These are phyloP conservation scores for Clavulina sp. DNA, from an alignment of 768 basidiomycete genomes.

Conservation along the genomic window DNA sequence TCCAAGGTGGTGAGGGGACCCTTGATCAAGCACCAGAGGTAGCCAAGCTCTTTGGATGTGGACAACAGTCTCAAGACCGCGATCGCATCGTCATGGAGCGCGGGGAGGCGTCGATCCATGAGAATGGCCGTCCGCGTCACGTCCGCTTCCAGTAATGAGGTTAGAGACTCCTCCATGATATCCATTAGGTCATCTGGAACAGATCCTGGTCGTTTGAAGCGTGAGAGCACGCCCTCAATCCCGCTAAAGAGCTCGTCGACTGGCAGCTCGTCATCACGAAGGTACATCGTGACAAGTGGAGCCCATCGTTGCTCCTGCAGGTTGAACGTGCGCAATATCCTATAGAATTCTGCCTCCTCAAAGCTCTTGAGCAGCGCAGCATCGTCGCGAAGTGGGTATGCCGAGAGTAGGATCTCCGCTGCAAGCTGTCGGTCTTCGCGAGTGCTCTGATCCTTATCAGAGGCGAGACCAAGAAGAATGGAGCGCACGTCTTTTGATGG, in stretches of 20 bases:
- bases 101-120: conserved; percentile 49
- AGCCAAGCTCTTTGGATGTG: conserved; percentile 46
- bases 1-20: conserved; percentile 21
- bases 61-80: conserved; percentile 27
- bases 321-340: conserved; percentile 73
- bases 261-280: conserved; percentile 52
- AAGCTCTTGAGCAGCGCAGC: conserved; percentile 53
- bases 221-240: conserved; percentile 41
- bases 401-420: conserved; percentile 81
- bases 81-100: conserved; percentile 48
- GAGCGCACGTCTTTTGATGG: conserved; percentile 49
- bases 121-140: conserved; percentile 53
- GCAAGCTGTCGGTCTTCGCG: conserved; percentile 91
- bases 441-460: conserved; percentile 57
- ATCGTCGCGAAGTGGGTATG: conserved; percentile 68
- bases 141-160: conserved; percentile 44
- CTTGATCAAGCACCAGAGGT: conserved; percentile 58
- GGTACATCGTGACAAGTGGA: conserved; percentile 48
- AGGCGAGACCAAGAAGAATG: conserved; percentile 61
- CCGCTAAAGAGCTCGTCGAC: conserved; percentile 45
- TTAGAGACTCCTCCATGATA: conserved; percentile 25
- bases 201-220: conserved; percentile 34
- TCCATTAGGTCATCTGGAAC: conserved; percentile 35
- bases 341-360: conserved; percentile 71
- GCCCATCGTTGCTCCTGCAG: conserved; percentile 62